Percentiles rank a stretch among this genome's conserved stretches.
Evolutionary conservation across 2,329 filamentous ascomycete genomes (phyloP).

Genomic region (Ambrosiella beaveri): DNA sequence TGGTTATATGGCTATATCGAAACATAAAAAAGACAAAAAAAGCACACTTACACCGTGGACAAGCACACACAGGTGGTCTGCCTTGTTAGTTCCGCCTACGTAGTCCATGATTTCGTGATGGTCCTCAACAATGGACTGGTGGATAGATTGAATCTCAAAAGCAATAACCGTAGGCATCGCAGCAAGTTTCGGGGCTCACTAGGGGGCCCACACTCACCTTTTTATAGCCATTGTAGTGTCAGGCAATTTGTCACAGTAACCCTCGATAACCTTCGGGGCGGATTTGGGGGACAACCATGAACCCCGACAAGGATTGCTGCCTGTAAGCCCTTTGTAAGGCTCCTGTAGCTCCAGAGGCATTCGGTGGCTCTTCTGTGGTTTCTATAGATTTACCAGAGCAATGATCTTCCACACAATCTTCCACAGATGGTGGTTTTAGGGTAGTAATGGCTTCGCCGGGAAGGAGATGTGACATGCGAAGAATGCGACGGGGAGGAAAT

Average conservation of each 20-base stretch:
- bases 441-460: too few species aligned
- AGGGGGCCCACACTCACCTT: background rate
- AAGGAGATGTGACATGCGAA: too few species aligned
- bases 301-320: too few species aligned
- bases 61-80: slow-evolving; percentile 59
- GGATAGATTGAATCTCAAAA: slow-evolving; percentile 1
- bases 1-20: background rate
- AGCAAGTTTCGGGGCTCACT: background rate
- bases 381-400: too few species aligned
- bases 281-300: too few species aligned
- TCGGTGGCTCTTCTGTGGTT: too few species aligned
- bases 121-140: slow-evolving; percentile 1
- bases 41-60: slow-evolving; percentile 49
- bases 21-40: background rate
- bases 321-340: too few species aligned
- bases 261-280: too few species aligned
- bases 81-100: slow-evolving; percentile 33
- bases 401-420: too few species aligned
- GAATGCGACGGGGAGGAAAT: too few species aligned
- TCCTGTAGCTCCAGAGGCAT: too few species aligned
- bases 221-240: background rate
- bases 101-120: slow-evolving; percentile 19
- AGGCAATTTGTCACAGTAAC: background rate
- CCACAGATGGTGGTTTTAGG: too few species aligned
- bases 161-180: background rate